Evolutionary conservation across 75 land plant genomes (phyloP), one percentile per base, ranked within the genome.

Genomic region (Pinus albicaulis): DNA sequence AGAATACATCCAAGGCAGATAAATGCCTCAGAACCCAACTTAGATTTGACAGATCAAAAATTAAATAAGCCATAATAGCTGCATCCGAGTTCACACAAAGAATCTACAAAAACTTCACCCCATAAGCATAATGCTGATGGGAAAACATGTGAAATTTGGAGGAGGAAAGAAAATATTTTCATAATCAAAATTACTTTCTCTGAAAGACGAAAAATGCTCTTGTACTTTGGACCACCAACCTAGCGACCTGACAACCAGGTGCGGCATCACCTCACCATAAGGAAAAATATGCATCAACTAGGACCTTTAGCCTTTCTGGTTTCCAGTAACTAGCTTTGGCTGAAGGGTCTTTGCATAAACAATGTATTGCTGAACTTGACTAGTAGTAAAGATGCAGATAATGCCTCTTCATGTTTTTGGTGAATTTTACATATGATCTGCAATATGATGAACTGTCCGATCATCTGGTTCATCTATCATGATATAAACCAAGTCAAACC

Each of bases 381-480:
- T 92, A 73, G 87, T 90, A 5, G 88, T 85, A 70, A 96, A 75
- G 93, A 87, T 53, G 94, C 91, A 60, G 84, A 57, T 73, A 96
- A 85, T 34, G 94, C 99, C 52, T 88, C 88, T 89, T 96, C 97
- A 84, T 80, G 89, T 84, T 86, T 92, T 74, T 96, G 92, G 77
- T 90, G 94, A 56, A 96, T 94, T 76, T 87, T 88, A n/a, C 56
- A 96, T 92, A 74, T 96, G 96, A 52, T 86, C 87, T 5, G 94
- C 96, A 52, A 96, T 90, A 41, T 96, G 90, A 71, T 90, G 89
- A 83, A 93, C 96, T 31, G 84, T 83, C 44, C 84, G 83, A 58
- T 93, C 99, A 79, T 96, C 96, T 61, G 96, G 97, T 36, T 96
- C 97, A 82, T 96, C 99, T 55, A 96, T 92, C 97, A 96, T 96